Evolutionary conservation across 2,329 filamentous ascomycete genomes (phyloP).

Genomic region (Fusarium verrucosum): DNA sequence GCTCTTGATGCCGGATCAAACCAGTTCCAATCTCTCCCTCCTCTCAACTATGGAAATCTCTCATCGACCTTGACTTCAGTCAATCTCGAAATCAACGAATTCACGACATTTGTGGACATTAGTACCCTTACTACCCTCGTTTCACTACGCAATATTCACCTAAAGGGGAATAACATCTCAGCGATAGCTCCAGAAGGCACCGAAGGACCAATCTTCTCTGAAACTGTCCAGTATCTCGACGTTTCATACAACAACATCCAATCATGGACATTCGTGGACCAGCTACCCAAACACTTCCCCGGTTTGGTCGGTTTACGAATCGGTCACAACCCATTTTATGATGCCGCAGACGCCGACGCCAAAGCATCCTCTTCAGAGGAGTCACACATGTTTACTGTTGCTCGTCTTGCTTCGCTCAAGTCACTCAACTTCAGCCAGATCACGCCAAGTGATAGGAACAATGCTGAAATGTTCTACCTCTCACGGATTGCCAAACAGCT

Average conservation of each 20-base stretch:
- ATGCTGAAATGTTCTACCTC: conserved; percentile 94
- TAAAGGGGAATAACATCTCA: conserved; percentile 81
- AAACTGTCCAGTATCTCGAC: conserved; percentile 71
- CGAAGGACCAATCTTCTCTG: conserved; percentile 59
- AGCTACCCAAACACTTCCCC: conserved; percentile 74
- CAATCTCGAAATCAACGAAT: conserved; percentile 77
- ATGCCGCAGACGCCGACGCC: conserved; percentile 54
- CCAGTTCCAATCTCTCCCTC: conserved; percentile 62
- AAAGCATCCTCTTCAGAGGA: conserved; percentile 72
- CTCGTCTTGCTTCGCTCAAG: conserved; percentile 73
- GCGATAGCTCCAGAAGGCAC: conserved; percentile 46
- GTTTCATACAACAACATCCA: conserved; percentile 76
- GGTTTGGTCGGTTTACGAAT: conserved; percentile 79
- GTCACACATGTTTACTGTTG: conserved; percentile 87
- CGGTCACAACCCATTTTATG: conserved; percentile 86
- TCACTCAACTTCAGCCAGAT: conserved; percentile 79
- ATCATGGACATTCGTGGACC: conserved; percentile 78
- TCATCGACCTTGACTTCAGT: conserved; percentile 67
- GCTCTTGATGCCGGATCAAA: conserved; percentile 66
- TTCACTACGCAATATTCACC: conserved; percentile 67
- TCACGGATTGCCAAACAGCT: conserved; percentile 83
- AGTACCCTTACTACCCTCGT: conserved; percentile 60
- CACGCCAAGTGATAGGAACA: conserved; percentile 76
- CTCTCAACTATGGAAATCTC: conserved; percentile 53
- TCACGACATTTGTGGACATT: conserved; percentile 68